Conservation (phyloP, 2,329 filamentous ascomycete species). For the Kalmusia sp. region DNA sequence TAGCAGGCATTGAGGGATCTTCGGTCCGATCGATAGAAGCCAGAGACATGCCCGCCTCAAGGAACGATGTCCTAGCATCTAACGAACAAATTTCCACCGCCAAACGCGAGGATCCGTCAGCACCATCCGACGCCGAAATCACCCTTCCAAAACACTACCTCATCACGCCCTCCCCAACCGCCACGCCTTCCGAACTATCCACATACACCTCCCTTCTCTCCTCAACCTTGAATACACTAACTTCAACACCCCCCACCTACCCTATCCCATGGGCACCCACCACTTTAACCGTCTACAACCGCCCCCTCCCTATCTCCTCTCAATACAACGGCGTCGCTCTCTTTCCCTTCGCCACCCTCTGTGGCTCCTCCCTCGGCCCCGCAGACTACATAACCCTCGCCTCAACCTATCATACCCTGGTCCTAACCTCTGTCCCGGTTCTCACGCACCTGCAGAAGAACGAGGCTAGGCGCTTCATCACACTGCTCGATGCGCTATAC, state of each 20-base stretch:
- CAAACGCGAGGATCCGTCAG: not conserved
- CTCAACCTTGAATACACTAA: slow-evolving; percentile 28
- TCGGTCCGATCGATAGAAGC: not conserved
- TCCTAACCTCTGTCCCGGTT: slow-evolving; percentile 73
- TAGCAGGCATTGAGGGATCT: slow-evolving; percentile 30
- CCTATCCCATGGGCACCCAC: slow-evolving; percentile 53
- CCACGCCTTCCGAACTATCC: slow-evolving; percentile 8
- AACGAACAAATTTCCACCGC: not conserved
- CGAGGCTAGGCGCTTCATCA: slow-evolving; percentile 81
- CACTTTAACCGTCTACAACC: slow-evolving; percentile 66
- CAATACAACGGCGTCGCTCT: slow-evolving; percentile 65
- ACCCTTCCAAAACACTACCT: slow-evolving; percentile 44
- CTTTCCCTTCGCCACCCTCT: slow-evolving; percentile 74
- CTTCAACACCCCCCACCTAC: slow-evolving; percentile 38
- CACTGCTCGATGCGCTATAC: slow-evolving; percentile 76
- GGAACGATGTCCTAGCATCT: not conserved
- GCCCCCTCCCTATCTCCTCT: slow-evolving; percentile 65
- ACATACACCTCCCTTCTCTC: slow-evolving; percentile 23
- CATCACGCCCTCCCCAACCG: slow-evolving; percentile 33
- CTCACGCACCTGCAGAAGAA: slow-evolving; percentile 76
- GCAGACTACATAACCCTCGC: slow-evolving; percentile 85
- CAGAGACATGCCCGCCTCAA: not conserved
- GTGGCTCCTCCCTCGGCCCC: slow-evolving; percentile 69
- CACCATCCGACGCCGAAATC: slow-evolving; percentile 6
- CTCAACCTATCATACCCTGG: slow-evolving; percentile 79